Percentiles rank a stretch among this genome's conserved stretches.
Evolutionary conservation across 2,329 filamentous ascomycete genomes (phyloP).

Genomic region (Penicillium concentricum): DNA sequence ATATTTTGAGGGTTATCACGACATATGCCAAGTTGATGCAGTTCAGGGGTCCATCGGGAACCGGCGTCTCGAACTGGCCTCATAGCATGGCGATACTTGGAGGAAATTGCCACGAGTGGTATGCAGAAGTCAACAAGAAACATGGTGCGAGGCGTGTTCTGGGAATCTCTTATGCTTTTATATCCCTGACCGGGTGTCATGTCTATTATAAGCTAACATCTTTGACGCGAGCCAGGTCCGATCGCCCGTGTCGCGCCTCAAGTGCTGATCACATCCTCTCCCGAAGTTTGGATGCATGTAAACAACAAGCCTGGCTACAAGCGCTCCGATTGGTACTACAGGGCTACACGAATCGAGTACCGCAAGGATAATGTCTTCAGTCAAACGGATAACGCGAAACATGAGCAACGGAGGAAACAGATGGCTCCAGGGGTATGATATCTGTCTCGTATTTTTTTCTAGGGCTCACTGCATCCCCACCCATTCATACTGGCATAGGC

Average conservation of each 20-base stretch:
- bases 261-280: conserved; percentile 18
- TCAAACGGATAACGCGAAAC: conserved; percentile 18
- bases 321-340: conserved; percentile 20
- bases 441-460: background rate
- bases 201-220: background rate
- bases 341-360: conserved; percentile 15
- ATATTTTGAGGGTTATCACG: conserved; percentile 2
- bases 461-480: background rate
- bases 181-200: background rate
- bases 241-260: conserved; percentile 18
- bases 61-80: conserved; percentile 18
- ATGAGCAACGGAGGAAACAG: conserved; percentile 18
- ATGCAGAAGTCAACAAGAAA: conserved; percentile 17
- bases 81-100: conserved; percentile 18
- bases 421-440: conserved; percentile 21
- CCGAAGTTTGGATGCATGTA: conserved; percentile 20
- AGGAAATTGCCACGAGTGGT: conserved; percentile 20
- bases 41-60: conserved; percentile 12
- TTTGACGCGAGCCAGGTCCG: conserved; percentile 6
- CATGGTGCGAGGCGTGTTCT: conserved; percentile 13
- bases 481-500: background rate
- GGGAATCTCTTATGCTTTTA: background rate
- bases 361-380: conserved; percentile 19
- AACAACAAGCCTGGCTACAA: conserved; percentile 22
- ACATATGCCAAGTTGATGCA: conserved; percentile 10